These are phyloP conservation scores for Arbutus unedo DNA, from an alignment of 148 eudicot genomes.

Conservation along the genomic window DNA sequence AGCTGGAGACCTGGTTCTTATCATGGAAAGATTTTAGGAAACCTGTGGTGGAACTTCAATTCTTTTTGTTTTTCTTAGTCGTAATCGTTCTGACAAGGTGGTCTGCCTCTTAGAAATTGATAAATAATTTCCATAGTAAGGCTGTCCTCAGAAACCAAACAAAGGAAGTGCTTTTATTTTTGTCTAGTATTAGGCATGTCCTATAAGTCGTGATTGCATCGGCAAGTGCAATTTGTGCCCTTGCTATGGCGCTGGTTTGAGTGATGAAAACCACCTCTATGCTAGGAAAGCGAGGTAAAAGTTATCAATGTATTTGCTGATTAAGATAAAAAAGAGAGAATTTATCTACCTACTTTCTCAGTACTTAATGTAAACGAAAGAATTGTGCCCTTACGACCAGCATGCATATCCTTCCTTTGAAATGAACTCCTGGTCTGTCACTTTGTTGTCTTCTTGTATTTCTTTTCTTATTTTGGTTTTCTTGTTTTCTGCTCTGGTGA, in stretches of 20 bases:
- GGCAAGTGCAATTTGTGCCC: neutral
- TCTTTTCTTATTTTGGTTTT: neutral
- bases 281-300: neutral
- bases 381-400: neutral
- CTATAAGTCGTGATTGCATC: neutral
- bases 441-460: neutral
- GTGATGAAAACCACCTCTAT: neutral
- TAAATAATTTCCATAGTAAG: neutral
- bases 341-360: neutral
- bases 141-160: too few species aligned
- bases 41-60: neutral
- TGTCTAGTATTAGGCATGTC: too few species aligned
- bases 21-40: neutral
- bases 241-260: neutral
- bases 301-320: neutral
- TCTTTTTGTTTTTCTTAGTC: neutral
- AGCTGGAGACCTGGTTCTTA: neutral
- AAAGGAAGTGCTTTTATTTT: too few species aligned
- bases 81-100: neutral
- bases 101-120: neutral
- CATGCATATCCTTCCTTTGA: neutral
- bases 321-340: neutral
- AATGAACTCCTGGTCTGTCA: neutral
- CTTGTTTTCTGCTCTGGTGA: neutral
- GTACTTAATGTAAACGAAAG: neutral